Conservation (phyloP, 139 green algal genomes). For the Eudorina sp. region DNA sequence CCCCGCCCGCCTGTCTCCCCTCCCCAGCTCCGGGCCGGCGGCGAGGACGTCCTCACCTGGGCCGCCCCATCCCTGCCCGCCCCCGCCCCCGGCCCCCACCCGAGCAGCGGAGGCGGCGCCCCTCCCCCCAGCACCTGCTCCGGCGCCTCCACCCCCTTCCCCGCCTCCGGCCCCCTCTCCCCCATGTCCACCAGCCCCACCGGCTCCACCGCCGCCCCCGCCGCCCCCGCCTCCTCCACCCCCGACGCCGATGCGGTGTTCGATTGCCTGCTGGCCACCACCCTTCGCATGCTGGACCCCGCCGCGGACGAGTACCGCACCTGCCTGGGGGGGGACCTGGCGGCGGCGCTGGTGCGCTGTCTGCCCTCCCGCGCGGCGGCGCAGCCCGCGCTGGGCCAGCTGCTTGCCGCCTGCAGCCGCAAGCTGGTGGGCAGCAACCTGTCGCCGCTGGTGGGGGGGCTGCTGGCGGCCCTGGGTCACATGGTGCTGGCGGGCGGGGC, state of each 20-base stretch:
- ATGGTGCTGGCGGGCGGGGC: conserved; percentile 25
- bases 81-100: neutral
- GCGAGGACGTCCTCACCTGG: conserved; percentile 42
- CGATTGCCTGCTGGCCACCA: neutral
- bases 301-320: conserved; percentile 15
- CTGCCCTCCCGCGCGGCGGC: neutral
- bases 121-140: too few species aligned
- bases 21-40: conserved; percentile 30
- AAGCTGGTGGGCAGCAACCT: conserved; percentile 49
- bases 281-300: conserved; percentile 30
- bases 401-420: conserved; percentile 12
- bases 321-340: conserved; percentile 45
- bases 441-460: conserved; percentile 48
- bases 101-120: neutral
- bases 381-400: neutral
- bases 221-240: neutral
- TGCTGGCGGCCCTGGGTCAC: conserved; percentile 37
- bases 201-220: too few species aligned
- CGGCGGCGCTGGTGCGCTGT: conserved; percentile 31
- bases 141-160: neutral
- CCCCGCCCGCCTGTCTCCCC: neutral
- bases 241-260: neutral
- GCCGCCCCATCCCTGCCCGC: neutral
- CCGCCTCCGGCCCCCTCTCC: neutral
- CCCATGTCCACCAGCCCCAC: neutral